Percentiles rank a stretch among this genome's conserved stretches.
These are phyloP conservation scores for Hemisphaericaspora xylofermentans DNA, from an alignment of 1,139 yeast species.

Conservation along the genomic window DNA sequence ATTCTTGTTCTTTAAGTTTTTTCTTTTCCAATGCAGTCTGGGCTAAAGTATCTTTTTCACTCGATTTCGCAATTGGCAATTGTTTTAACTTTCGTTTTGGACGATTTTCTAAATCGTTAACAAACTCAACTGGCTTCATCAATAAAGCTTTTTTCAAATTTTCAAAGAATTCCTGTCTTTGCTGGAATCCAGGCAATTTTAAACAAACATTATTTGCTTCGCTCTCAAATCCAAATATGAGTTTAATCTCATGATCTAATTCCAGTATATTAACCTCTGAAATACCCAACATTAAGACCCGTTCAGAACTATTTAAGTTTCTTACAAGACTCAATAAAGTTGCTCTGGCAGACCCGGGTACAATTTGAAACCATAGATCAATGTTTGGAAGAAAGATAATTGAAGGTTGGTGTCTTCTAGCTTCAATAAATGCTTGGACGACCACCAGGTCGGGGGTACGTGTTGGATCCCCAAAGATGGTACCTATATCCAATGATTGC, in stretches of 20 bases:
- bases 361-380: conserved; percentile 71
- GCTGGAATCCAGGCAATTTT: conserved; percentile 36
- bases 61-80: conserved; percentile 27
- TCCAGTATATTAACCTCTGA: conserved; percentile 48
- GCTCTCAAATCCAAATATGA: conserved; percentile 52
- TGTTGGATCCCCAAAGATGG: conserved; percentile 76
- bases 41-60: conserved; percentile 11
- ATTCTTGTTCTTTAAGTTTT: conserved; percentile 53
- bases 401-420: conserved; percentile 86
- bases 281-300: conserved; percentile 73
- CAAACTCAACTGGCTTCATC: conserved; percentile 66
- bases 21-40: conserved; percentile 26
- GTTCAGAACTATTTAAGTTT: conserved; percentile 69
- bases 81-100: conserved; percentile 48
- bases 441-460: conserved; percentile 82
- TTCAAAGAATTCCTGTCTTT: conserved; percentile 54
- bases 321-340: conserved; percentile 71
- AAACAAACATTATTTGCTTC: conserved; percentile 50
- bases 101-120: conserved; percentile 50
- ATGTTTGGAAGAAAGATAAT: conserved; percentile 81
- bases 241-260: conserved; percentile 38
- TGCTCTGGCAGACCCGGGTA: conserved; percentile 68
- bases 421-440: conserved; percentile 84
- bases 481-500: conserved; percentile 80
- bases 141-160: conserved; percentile 54